Base-by-base conservation (phyloP, 1,139 yeast species). In the Yamadazyma mexicana region DNA sequence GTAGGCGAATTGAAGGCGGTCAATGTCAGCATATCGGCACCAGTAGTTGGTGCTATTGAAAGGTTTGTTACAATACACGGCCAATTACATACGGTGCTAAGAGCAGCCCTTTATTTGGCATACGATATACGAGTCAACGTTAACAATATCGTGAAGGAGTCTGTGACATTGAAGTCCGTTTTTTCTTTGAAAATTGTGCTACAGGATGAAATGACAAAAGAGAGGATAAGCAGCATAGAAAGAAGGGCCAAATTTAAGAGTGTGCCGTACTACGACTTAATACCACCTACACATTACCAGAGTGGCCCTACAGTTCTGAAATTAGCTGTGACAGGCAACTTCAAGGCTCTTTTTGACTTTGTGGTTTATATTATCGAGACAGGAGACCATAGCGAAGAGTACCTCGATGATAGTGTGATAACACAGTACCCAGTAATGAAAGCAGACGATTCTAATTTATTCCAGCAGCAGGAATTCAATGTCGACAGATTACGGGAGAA, bases 81-180 rank as follows among this genome's bases (percentile, higher is more conserved):
- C 0, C 43, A 45, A 3, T 17, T 48, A 3, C 47, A 49, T 3
- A 44, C 54, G 1, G 50, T 60, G 1, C 47, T 62, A 2, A 58
- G 54, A 36, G 54, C 63, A 1, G 54, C 57, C 2, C 48, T 58
- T 9, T 65, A 43, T 39, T 25, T 59, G 17, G 45, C 61, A 2
- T 66, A 50, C 44, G 25, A 55, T 0, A 38, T 60, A 17, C 49
- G 47, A 33, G 60, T 59, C 2, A 52, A 52, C 26, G 37, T 64
- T 23, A 65, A 66, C 46, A 59, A 60, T 35, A 37, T 59, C 22
- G 37, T 49, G 17, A 40, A 40, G 15, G 59, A 56, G 31, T 29
- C 42, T 9, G 55, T 52, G 39, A 65, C 69, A 0, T 56, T 70
- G 32, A 68, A 67, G 39, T 64, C 73, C 1, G 58, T 56, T 40